Evolutionary conservation across 345 rosid species (phyloP), one percentile per base, ranked within the genome.

Genomic region (Pistacia vera): DNA sequence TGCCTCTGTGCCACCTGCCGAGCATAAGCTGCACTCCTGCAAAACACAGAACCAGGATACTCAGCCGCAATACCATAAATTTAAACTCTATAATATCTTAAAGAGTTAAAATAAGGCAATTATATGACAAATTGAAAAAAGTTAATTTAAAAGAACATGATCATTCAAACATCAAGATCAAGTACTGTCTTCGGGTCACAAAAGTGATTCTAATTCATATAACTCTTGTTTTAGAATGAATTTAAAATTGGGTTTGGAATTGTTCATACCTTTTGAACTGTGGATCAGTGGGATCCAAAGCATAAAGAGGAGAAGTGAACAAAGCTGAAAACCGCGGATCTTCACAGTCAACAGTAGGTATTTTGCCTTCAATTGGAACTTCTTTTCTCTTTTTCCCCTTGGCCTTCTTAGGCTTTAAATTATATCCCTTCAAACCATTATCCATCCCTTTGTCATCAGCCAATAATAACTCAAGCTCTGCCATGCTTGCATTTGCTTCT

Each of bases 221-320:
- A 25, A 60, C 25, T 13, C 64, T 25, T 28, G 8, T 60, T 35
- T 51, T 52, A 18, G 51, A 55, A 18, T 22, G 17, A 55, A 63
- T 41, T 36, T 41, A 36, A 73, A 68, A 41, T n/a, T 64, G 33
- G 74, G 5, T 30, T 18, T 38, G 3, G 12, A 44, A 55, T 2
- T 20, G 14, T 55, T 28, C 11, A 60, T 80, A 96, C 99, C 99
- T 89, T 85, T 93, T 93, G 86, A 87, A 96, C 79, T 90, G 95
- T 48, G 99, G 99, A 83, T 96, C 89, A 8, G 99, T 96, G 71
- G 99, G 99, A 78, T 96, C 99, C 81, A 93, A 80, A 57, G 97
- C 93, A 85, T 76, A 96, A 65, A 77, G 83, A 70, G 92, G 91
- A 48, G 91, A 84, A 9, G 77, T 83, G 78, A 86, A 79, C 72